Evolutionary conservation across 495 filamentous ascomycete species (phyloP).

Genomic region (Massariosphaeria phaeospora): DNA sequence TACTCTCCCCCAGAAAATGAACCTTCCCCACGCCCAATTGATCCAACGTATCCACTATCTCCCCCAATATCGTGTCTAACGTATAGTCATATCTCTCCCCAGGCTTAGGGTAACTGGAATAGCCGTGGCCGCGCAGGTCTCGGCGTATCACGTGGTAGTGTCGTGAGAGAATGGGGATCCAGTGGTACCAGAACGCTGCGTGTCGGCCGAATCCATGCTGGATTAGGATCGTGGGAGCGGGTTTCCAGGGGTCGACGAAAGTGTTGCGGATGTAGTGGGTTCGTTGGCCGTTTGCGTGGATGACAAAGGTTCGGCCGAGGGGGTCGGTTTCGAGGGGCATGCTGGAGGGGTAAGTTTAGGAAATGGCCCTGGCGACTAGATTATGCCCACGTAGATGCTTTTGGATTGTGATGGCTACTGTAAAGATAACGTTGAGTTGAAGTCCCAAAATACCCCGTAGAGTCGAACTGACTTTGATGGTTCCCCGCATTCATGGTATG

Average conservation of each 20-base stretch:
- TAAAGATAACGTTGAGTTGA: too few relatives aligned
- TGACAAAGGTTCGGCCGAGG: slow-evolving; percentile 15
- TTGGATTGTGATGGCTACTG: too few relatives aligned
- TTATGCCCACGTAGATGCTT: too few relatives aligned
- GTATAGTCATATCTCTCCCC: slow-evolving; percentile 21
- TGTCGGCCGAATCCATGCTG: slow-evolving; percentile 33
- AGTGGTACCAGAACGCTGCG: slow-evolving; percentile 32
- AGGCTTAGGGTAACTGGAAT: slow-evolving; percentile 10
- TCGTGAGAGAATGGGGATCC: slow-evolving; percentile 29
- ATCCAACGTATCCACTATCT: slow-evolving; percentile 34
- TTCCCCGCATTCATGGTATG: too few relatives aligned
- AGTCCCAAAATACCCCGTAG: too few relatives aligned
- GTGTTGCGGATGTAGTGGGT: slow-evolving; percentile 22
- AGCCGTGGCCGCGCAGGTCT: slow-evolving; percentile 30
- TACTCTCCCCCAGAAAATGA: slow-evolving; percentile 31
- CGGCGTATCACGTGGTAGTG: slow-evolving; percentile 28
- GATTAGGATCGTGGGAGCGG: slow-evolving; percentile 31
- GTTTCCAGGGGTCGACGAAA: slow-evolving; percentile 31
- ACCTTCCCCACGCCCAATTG: slow-evolving; percentile 26
- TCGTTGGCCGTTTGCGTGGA: slow-evolving; percentile 20
- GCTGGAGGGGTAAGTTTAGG: neutral
- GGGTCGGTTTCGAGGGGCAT: slow-evolving; percentile 20
- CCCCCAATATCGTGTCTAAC: slow-evolving; percentile 27
- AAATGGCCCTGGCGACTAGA: too few relatives aligned
- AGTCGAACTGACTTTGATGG: too few relatives aligned